Conservation (phyloP, 176 grass and related monocot species). For the Secale cereale region DNA sequence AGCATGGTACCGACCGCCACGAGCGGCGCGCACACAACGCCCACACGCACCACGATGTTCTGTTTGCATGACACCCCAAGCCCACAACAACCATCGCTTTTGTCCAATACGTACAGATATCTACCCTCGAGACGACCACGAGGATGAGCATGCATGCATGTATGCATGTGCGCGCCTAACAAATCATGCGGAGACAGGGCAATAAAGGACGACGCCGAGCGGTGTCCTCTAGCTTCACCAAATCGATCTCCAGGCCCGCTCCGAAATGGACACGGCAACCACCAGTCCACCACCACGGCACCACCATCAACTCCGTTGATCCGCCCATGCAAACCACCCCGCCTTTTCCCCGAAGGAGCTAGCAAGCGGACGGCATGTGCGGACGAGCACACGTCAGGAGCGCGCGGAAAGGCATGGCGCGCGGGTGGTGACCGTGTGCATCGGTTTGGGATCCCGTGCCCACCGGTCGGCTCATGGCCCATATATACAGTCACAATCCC, state of each 20-base stretch:
- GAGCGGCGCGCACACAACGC: background rate
- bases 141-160: background rate
- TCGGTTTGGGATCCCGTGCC: background rate
- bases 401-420: background rate
- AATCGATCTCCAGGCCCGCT: background rate
- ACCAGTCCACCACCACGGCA: conserved; percentile 19
- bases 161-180: conserved; percentile 10
- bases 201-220: conserved; percentile 15
- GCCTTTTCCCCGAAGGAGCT: background rate
- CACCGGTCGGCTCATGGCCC: too few relatives aligned
- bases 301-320: background rate
- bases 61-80: background rate
- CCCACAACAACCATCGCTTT: background rate
- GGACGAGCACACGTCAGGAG: conserved; percentile 10
- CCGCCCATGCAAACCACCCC: conserved; percentile 11
- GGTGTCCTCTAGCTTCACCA: conserved; percentile 2
- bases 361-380: conserved; percentile 16
- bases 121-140: background rate
- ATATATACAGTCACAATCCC: background rate
- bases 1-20: background rate
- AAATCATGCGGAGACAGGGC: conserved; percentile 5
- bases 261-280: conserved; percentile 31
- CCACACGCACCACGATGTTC: background rate
- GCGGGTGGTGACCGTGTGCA: conserved; percentile 27
- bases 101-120: background rate